phyloP scores from a whole-genome alignment of 768 basidiomycete genomes.

The Leccinum arenicola region DNA sequence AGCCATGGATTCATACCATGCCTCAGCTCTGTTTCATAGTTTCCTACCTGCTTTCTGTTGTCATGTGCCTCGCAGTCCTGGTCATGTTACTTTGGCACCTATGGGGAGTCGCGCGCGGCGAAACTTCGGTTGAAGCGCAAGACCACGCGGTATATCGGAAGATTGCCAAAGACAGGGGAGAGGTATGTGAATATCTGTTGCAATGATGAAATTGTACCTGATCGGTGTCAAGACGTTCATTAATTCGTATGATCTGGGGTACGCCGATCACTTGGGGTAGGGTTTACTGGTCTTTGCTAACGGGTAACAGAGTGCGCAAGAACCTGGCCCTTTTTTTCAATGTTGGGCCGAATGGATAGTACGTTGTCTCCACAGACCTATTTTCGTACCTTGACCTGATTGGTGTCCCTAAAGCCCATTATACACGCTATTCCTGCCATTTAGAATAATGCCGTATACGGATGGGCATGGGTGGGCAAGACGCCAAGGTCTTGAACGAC shows the following conservation, averaged over 20 bases:
- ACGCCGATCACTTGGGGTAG: slow-evolving; percentile 17
- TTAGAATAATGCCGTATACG: slow-evolving; percentile 76
- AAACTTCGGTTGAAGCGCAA: slow-evolving; percentile 88
- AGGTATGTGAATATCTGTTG: slow-evolving; percentile 45
- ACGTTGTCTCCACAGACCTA: slow-evolving; percentile 34
- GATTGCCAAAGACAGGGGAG: slow-evolving; percentile 63
- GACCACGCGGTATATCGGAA: slow-evolving; percentile 79
- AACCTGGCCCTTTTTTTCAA: slow-evolving; percentile 91
- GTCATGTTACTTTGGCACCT: slow-evolving; percentile 75
- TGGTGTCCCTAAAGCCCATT: slow-evolving; percentile 48
- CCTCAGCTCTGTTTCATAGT: slow-evolving; percentile 72
- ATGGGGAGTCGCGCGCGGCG: slow-evolving; percentile 66
- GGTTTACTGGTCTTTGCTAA: not conserved
- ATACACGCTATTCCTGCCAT: slow-evolving; percentile 79
- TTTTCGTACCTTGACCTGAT: not conserved
- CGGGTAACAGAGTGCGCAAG: slow-evolving; percentile 36
- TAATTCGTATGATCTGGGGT: slow-evolving; percentile 92
- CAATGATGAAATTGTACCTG: not conserved
- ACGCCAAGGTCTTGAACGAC: slow-evolving; percentile 57
- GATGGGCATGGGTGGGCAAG: slow-evolving; percentile 84
- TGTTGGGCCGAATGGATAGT: slow-evolving; percentile 78
- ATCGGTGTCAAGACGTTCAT: slow-evolving; percentile 57
- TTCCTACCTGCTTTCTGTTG: slow-evolving; percentile 70
- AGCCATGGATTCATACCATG: slow-evolving; percentile 57
- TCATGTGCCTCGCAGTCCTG: slow-evolving; percentile 72